A percentile compares a stretch with the other conserved stretches of the same genome.
Evolutionary conservation across 2,329 filamentous ascomycete species (phyloP).

Genomic region (Beauveria medogensis): DNA sequence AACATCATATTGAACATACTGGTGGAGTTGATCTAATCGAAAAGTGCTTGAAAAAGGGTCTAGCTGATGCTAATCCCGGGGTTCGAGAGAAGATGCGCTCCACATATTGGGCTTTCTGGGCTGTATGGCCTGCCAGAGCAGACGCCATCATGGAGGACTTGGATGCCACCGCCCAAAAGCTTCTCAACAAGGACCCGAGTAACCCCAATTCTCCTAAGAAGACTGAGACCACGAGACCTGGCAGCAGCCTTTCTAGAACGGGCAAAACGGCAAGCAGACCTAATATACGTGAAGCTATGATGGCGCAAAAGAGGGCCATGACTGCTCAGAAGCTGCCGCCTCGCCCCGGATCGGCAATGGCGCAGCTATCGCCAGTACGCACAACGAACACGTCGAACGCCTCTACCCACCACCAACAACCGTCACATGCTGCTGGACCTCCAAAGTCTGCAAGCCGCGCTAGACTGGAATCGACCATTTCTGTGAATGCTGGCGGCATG

Average conservation of each 20-base stretch:
- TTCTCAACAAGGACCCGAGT: slow-evolving; percentile 73
- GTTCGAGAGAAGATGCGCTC: slow-evolving; percentile 80
- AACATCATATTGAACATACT: slow-evolving; percentile 72
- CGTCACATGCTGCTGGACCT: slow-evolving; percentile 17
- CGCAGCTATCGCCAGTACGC: slow-evolving; percentile 47
- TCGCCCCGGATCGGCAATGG: slow-evolving; percentile 57
- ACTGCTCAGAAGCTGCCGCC: slow-evolving; percentile 44
- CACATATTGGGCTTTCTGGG: slow-evolving; percentile 78
- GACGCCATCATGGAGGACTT: slow-evolving; percentile 70
- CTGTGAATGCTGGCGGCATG: slow-evolving; percentile 46
- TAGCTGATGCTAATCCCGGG: slow-evolving; percentile 82
- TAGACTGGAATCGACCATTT: slow-evolving; percentile 36
- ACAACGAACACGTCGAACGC: slow-evolving; percentile 25
- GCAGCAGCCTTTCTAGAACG: slow-evolving; percentile 54
- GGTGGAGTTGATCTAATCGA: slow-evolving; percentile 78
- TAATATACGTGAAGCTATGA: slow-evolving; percentile 73
- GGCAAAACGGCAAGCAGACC: slow-evolving; percentile 51
- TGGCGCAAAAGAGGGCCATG: slow-evolving; percentile 67
- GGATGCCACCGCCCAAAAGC: slow-evolving; percentile 68
- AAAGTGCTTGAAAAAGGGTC: slow-evolving; percentile 80
- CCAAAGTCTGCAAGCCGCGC: slow-evolving; percentile 29
- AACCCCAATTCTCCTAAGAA: slow-evolving; percentile 67
- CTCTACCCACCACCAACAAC: slow-evolving; percentile 20
- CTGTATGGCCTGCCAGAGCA: slow-evolving; percentile 69
- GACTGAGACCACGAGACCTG: slow-evolving; percentile 44